Base-by-base conservation (phyloP, 1,284 basidiomycete genomes). In the Leccinum variabile region DNA sequence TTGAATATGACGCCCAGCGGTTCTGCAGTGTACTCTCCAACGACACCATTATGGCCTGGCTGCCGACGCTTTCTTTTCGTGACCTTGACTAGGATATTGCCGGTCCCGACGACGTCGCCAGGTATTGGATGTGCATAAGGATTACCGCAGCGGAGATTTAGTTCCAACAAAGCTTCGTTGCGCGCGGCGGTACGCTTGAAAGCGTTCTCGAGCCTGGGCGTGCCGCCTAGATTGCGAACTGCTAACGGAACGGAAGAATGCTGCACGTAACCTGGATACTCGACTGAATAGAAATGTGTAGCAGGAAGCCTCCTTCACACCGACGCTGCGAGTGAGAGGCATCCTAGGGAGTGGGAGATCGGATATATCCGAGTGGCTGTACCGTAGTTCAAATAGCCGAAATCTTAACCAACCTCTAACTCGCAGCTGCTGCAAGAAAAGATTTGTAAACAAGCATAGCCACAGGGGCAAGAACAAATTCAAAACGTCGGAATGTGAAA, bases 181-280 rank as follows among this genome's bases (percentile, higher is more conserved):
- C 83, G 88, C 14, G 82, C 79, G 10, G 84, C 79, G 61, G 81
- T 82, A 53, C 85, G 83, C 65, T 82, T 85, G 78, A 97, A 93
- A 39, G 88, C 89, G 61, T 79, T 82, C 63, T 94, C 87, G n/a
- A 97, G 78, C 59, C 81, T 82, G 9, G 79, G 69, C 67, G 89
- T 86, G 0, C 89, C 89, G 4, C 92, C 90, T 9, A 96, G 77
- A 49, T 82, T 84, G 56, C 80, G 76, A 41, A 95, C 75, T 0
- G 90, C 92, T 10, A 79, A 70, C 0, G 84, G 80, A 5, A 90
- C 81, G 35, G 93, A 92, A 1, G 81, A 73, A 1, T 80, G 72
- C 10, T 82, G 78, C 57, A 97, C 88, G 66, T 93, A 93, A 59
- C 94, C 94, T 7, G 94, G 95, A 77, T 94, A 96, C 76, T 97